A percentile compares a stretch with the other conserved stretches of the same genome.
Evolutionary conservation across 169 alveolate species (phyloP).

Genomic region (Besnoitia besnoiti): DNA sequence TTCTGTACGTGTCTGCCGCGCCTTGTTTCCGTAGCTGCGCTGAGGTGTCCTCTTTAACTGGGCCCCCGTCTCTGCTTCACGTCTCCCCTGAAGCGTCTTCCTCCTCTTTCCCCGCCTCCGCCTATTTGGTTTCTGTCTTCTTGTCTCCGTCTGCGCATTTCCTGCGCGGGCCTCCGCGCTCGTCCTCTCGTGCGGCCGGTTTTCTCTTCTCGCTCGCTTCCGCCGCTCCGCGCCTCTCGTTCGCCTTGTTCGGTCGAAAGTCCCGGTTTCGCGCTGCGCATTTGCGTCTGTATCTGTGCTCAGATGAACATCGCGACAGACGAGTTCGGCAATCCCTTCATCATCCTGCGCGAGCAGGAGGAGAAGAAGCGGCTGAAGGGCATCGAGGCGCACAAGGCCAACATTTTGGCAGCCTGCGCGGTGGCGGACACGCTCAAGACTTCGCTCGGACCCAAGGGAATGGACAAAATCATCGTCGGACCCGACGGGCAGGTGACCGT

Average conservation of each 20-base stretch:
- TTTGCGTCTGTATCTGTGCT: constrained; percentile 34
- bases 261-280: constrained; percentile 10
- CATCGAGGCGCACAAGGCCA: constrained; percentile 93
- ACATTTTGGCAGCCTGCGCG: constrained; percentile 97
- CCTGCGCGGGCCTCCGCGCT: too few relatives aligned
- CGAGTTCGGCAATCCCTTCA: constrained; percentile 98
- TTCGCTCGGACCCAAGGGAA: constrained; percentile 99
- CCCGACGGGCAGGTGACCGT: constrained; percentile 99
- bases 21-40: too few relatives aligned
- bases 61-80: too few relatives aligned
- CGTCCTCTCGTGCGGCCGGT: too few relatives aligned
- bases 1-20: too few relatives aligned
- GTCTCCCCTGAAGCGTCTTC: too few relatives aligned
- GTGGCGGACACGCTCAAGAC: constrained; percentile 95
- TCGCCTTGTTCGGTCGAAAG: not conserved
- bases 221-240: not conserved
- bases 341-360: constrained; percentile 95
- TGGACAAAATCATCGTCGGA: constrained; percentile 99
- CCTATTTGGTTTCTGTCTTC: too few relatives aligned
- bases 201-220: too few relatives aligned
- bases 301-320: constrained; percentile 91
- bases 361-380: constrained; percentile 97
- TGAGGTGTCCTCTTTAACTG: too few relatives aligned
- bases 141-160: too few relatives aligned
- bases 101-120: too few relatives aligned